Base-by-base conservation (phyloP, 371 early-diverging fungal genomes). In the Apophysomyces elegans region DNA sequence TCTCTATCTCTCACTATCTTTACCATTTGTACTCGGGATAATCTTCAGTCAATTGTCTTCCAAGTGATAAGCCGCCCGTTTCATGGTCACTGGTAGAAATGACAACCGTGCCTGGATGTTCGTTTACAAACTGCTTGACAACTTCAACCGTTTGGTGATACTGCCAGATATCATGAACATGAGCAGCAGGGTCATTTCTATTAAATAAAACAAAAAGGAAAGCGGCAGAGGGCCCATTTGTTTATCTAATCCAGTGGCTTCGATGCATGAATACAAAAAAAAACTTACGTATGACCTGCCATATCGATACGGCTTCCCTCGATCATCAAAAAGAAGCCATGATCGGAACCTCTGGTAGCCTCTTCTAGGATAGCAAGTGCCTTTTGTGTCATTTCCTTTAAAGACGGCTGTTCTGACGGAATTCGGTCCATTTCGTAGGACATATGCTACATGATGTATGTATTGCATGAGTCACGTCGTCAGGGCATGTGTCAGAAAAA, bases 371-470 rank as follows among this genome's bases (percentile, higher is more conserved):
- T 67, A 7, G 68, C 72, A 14, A 93, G 67, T 9, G 93, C 95
- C 68, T 88, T 89, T 9, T 66, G 45, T 5, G 90, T 67, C 94
- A 94, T 93, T 66, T 94, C 92, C 7, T 69, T 72, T 50, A 95
- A 77, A 0, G 90, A 83, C 0, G 95, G 95, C 71, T 92, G 86
- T 9, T 70, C 50, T 7, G 70, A 43, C 6, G 78, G 74, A 56
- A 91, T 76, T 47, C 93, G 87, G 76, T 95, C 95, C 66, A 95
- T 92, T 47, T 91, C 90, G 70, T 87, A 95, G 43, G 79, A 73
- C 91, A 95, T 91, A 72, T 95, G 92, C 78, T 80, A 63, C 21
- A 32, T 18, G 44, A 8, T 44, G 41, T 26, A 26, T 26, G 32
- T 26, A 26, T 26, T 26, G 32, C 32, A 26, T 26, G 32, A 26